Base-by-base conservation (phyloP, 2,329 filamentous ascomycete species). In the Colletotrichum phormii region DNA sequence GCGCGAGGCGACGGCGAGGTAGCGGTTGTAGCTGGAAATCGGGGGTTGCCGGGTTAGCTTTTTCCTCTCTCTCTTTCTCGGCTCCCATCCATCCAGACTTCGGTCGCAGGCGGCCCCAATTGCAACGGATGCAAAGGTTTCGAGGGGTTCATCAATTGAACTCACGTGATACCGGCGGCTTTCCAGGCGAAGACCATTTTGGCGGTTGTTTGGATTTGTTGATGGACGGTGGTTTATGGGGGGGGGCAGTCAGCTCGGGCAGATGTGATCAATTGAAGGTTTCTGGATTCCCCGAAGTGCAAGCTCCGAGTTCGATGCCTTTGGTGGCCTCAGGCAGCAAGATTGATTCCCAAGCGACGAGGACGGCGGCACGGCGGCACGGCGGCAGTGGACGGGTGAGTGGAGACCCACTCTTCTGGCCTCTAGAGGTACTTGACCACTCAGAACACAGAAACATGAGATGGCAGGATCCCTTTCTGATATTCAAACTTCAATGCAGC, bases 171-270 rank as follows among this genome's bases (percentile, higher is more conserved):
- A 87, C 97, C 97, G 85, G 97, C 94, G 83, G 95, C 91, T 94
- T 98, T 98, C 97, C 96, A 99, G 84, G 95, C 94, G 89, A 95
- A 96, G 87, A 93, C 89, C 97, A 98, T 99, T 88, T 90, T 94
- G 90, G 84, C 84, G 84, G 82, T 80, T 75, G 78, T 68, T 74
- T 75, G 64, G 70, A 63, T 68, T 67, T 75, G 72, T 75, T 81
- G 77, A 84, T 83, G 78, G 76, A 78, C 77, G 76, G 76, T 65
- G 77, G 76, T 64, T 33, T 61, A 35, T 18, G n/a, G n/a, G 18
- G 75, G 72, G 75, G 76, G 71, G 76, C 22, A 73, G 71, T 76
- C 22, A 73, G 66, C 71, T 76, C 78, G 78, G 77, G 37, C 37
- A 79, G 78, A 82, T 77, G 76, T 78, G 80, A 78, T 81, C 79